Conservation (phyloP, 2,329 filamentous ascomycete genomes). For the Calonectria pseudoturangicola region DNA sequence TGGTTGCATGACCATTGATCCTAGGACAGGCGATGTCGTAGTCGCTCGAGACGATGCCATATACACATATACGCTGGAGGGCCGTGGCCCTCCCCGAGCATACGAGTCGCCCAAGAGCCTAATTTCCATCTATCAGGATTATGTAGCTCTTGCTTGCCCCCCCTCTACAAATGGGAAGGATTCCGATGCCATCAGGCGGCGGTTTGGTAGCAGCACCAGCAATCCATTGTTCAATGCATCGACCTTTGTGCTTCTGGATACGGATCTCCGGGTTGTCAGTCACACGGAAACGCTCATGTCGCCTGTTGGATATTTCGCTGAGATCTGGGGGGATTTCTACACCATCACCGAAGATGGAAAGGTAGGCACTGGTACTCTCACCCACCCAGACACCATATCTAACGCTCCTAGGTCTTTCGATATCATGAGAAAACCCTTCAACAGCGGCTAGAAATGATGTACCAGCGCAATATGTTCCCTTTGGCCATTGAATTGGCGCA, state of each 20-base stretch:
- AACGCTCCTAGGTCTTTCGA: conserved; percentile 78
- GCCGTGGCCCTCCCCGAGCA: conserved; percentile 89
- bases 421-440: conserved; percentile 94
- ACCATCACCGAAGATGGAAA: conserved; percentile 95
- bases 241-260: conserved; percentile 93
- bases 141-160: conserved; percentile 90
- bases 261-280: conserved; percentile 90
- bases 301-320: conserved; percentile 86
- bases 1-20: conserved; percentile 95
- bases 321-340: conserved; percentile 93
- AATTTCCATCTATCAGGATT: conserved; percentile 87
- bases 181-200: conserved; percentile 78
- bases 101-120: conserved; percentile 94
- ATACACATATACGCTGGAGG: conserved; percentile 92
- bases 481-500: conserved; percentile 94
- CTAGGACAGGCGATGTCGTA: conserved; percentile 86
- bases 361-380: conserved; percentile 64
- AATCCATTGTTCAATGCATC: conserved; percentile 91
- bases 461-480: conserved; percentile 93
- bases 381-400: conserved; percentile 1
- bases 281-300: conserved; percentile 91
- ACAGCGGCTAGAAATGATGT: conserved; percentile 94
- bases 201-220: conserved; percentile 81
- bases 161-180: conserved; percentile 74
- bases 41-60: conserved; percentile 97